phyloP scores from a whole-genome alignment of 495 filamentous ascomycete species.

The Penicillium coffeae region DNA sequence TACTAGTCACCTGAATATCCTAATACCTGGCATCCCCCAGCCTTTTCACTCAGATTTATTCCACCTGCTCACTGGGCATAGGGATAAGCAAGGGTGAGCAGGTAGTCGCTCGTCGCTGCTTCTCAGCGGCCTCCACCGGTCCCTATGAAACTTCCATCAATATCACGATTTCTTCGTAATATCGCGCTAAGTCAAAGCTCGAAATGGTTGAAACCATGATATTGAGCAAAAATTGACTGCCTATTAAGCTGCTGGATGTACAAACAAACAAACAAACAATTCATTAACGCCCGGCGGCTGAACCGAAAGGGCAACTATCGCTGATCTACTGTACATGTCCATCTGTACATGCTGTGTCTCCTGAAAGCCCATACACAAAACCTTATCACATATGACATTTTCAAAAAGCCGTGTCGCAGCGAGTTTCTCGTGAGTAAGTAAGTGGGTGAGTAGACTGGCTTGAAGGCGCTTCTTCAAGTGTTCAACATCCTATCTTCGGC shows the following conservation, averaged over 20 bases:
- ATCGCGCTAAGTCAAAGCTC: no score
- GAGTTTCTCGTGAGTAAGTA: neutral
- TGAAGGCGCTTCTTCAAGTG: slow-evolving; percentile 2
- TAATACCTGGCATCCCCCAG: no score
- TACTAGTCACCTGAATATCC: no score
- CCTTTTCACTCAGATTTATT: no score
- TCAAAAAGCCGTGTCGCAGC: neutral
- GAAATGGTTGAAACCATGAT: no score
- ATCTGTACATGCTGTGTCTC: neutral
- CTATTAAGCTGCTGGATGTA: no score
- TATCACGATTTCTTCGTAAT: no score
- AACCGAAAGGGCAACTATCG: slow-evolving; percentile 2
- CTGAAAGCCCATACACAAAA: slow-evolving; percentile 1
- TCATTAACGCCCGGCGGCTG: slow-evolving; percentile 2
- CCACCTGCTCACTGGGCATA: no score
- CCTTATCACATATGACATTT: neutral
- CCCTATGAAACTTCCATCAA: neutral
- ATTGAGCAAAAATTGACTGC: no score
- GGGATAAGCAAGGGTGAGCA: no score
- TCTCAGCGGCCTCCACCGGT: neutral
- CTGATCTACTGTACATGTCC: slow-evolving; percentile 3
- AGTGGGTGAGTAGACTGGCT: slow-evolving; percentile 1
- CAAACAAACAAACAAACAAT: neutral
- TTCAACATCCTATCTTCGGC: slow-evolving; percentile 4
- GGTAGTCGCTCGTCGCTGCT: no score